These are phyloP conservation scores for Cryphonectria nitschkei DNA, from an alignment of 2,329 filamentous ascomycete species.

Conservation along the genomic window DNA sequence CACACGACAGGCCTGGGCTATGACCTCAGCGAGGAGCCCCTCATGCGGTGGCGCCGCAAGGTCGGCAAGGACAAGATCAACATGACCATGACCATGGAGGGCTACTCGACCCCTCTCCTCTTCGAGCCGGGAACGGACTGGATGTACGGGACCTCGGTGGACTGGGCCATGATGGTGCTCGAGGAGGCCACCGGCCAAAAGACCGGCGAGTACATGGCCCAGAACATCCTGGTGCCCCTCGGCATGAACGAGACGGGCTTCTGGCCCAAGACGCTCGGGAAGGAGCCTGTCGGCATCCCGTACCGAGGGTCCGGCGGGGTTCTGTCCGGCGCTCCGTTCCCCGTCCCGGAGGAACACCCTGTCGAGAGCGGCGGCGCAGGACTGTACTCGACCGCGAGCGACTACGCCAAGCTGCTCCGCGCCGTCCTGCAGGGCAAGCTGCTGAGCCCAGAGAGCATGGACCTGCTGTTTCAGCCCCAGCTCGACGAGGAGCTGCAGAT, in stretches of 20 bases:
- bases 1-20: conserved; percentile 51
- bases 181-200: conserved; percentile 32
- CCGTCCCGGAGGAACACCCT: conserved; percentile 16
- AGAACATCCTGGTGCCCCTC: conserved; percentile 32
- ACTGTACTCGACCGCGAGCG: conserved; percentile 29
- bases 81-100: conserved; percentile 28
- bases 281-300: conserved; percentile 6
- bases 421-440: conserved; percentile 25
- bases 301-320: conserved; percentile 10
- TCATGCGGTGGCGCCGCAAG: conserved; percentile 25
- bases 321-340: conserved; percentile 7
- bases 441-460: conserved; percentile 24
- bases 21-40: conserved; percentile 37
- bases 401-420: conserved; percentile 32
- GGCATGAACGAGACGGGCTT: conserved; percentile 33
- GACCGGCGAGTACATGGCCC: conserved; percentile 34
- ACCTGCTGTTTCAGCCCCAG: conserved; percentile 33
- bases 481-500: conserved; percentile 28
- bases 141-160: conserved; percentile 37
- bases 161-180: conserved; percentile 38
- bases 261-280: conserved; percentile 29
- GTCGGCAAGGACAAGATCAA: conserved; percentile 19
- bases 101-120: conserved; percentile 35
- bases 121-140: conserved; percentile 38
- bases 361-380: conserved; percentile 37